These are phyloP conservation scores for Cyberlindnera mycetangii DNA, from an alignment of 805 yeast species.

Conservation along the genomic window DNA sequence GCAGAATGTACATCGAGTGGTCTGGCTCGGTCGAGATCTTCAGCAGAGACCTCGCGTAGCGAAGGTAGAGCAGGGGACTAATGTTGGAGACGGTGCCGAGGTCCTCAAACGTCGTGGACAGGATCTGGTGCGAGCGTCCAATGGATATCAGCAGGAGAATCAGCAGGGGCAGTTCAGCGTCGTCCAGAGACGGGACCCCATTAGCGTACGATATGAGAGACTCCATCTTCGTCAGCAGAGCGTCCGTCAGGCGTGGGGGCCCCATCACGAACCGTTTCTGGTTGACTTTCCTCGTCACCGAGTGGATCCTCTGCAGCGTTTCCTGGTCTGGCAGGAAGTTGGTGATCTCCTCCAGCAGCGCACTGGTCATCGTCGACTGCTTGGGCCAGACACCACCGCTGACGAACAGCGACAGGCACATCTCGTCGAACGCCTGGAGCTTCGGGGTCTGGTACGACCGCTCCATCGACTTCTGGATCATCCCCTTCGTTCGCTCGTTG, in stretches of 20 bases:
- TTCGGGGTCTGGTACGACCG: not conserved
- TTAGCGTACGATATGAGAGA: not conserved
- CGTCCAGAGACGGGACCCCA: not conserved
- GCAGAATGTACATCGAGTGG: not conserved
- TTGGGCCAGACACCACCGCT: too few species aligned
- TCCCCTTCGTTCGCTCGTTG: not conserved
- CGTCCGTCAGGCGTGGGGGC: not conserved
- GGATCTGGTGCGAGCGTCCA: not conserved
- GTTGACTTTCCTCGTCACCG: not conserved
- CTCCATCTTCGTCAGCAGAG: not conserved
- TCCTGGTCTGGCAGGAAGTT: not conserved
- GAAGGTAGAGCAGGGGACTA: not conserved
- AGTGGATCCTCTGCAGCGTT: not conserved
- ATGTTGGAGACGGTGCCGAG: not conserved
- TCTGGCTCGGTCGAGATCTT: not conserved
- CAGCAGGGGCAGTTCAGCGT: not conserved
- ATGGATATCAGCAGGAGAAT: not conserved
- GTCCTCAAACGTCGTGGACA: not conserved
- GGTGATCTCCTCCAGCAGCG: not conserved
- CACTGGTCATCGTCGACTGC: too few species aligned
- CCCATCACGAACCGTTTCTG: not conserved
- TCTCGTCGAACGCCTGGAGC: not conserved
- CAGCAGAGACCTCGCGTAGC: not conserved
- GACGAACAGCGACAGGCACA: not conserved
- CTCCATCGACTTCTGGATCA: not conserved